Percentiles rank a stretch among this genome's conserved stretches.
Conservation (phyloP, 73 alveolate genomes). For the Urostyla sp. region DNA sequence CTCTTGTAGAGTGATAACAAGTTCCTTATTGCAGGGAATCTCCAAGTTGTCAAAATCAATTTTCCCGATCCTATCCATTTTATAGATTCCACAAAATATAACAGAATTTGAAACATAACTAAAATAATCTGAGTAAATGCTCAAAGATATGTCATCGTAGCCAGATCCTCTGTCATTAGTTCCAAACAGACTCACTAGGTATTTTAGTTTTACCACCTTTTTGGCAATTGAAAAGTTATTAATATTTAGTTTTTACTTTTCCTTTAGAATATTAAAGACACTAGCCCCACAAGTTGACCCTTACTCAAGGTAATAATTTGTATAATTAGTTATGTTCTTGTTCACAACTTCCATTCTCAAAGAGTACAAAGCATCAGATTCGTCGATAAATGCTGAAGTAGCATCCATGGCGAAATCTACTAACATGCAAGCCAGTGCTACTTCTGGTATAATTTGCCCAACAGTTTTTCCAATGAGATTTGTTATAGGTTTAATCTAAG, state of each 20-base stretch:
- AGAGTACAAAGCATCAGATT: background rate
- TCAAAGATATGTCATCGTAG: background rate
- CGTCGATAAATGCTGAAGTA: background rate
- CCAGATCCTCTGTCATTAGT: background rate
- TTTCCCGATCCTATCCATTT: background rate
- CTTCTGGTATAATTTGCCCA: background rate
- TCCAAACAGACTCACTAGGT: background rate
- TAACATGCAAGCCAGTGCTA: background rate
- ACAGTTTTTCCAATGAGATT: background rate
- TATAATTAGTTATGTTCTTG: background rate
- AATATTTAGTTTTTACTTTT: too few relatives aligned
- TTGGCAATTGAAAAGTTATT: background rate
- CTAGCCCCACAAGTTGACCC: background rate
- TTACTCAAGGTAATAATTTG: background rate
- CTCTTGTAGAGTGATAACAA: background rate
- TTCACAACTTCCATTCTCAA: background rate
- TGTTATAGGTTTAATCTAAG: background rate
- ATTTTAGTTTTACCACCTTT: background rate
- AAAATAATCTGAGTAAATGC: constrained; percentile 12
- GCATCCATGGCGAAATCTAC: background rate
- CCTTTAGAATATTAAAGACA: background rate
- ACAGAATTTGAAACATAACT: background rate
- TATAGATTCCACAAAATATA: background rate
- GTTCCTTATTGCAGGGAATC: constrained; percentile 4
- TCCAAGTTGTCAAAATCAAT: background rate